Evolutionary conservation across 2,329 filamentous ascomycete genomes (phyloP), one percentile per base, ranked within the genome.

Genomic region (Aureobasidium subglaciale): DNA sequence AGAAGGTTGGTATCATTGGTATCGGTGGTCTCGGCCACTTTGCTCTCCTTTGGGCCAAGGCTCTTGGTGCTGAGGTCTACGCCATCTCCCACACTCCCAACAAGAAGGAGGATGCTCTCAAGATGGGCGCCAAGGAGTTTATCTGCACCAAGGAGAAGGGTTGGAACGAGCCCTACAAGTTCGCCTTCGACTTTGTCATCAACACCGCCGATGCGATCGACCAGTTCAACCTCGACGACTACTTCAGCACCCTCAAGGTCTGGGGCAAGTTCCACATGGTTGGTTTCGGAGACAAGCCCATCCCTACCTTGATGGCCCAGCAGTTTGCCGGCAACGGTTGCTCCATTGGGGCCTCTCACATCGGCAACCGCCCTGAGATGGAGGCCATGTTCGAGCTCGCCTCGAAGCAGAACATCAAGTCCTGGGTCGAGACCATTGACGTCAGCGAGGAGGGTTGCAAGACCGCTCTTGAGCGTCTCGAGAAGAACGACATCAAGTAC

Each of bases 201-300:
- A 88, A 86, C 78, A 85, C 83, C 7, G 85, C 87, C 63, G 87
- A 83, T 65, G 83, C 79, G 32, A 85, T 81, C 50, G 76, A 82
- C 64, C 80, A 84, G 50, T 88, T 89, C 72, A 81, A 88, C 66
- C 74, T 89, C 29, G 71, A 73, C 52, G 79, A 85, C 60, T 95
- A 93, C 75, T 81, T 95, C 65, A 82, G 80, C 59, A 80, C 90
- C 64, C 80, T 95, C 68, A 90, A 92, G 71, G 84, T 92, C 56
- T 87, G 90, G 73, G 88, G 86, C 57, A 81, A 79, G 67, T 93
- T 87, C 82, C 82, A 92, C 69, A 87, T 81, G 64, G 87, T 92
- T 54, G 88, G 88, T 38, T 77, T 93, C 65, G 88, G 88, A 3
- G 87, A 90, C 67, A 86, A 88, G 59, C 83, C 85, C 41, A 82